Conservation (phyloP, 129 eudicot species). For the Tanacetum coccineum region DNA sequence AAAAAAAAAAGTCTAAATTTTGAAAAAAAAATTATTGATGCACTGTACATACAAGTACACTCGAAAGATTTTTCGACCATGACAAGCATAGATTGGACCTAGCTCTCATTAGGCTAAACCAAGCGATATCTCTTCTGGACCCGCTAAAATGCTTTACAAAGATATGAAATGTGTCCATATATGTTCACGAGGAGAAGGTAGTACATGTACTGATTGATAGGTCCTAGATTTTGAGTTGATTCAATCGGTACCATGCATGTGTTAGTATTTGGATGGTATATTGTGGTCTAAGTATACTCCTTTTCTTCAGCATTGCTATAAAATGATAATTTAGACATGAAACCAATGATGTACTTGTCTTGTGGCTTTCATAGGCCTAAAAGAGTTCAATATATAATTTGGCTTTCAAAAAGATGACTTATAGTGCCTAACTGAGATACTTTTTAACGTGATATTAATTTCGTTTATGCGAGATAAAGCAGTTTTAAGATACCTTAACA, state of each 20-base stretch:
- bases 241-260: too few relatives aligned
- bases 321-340: neutral
- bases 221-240: slow-evolving; percentile 3
- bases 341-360: neutral
- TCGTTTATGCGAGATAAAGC: neutral
- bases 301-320: too few relatives aligned
- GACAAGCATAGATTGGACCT: neutral
- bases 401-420: slow-evolving; percentile 4
- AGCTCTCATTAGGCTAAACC: neutral
- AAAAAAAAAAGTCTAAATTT: too few relatives aligned
- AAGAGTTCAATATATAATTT: slow-evolving; percentile 11
- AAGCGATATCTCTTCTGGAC: neutral
- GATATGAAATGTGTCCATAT: neutral
- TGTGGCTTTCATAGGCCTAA: slow-evolving; percentile 16
- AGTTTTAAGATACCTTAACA: neutral
- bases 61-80: slow-evolving; percentile 7
- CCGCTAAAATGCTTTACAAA: neutral
- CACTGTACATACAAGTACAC: neutral
- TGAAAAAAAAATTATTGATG: neutral
- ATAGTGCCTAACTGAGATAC: slow-evolving; percentile 15
- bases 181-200: slow-evolving; percentile 10
- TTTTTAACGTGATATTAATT: neutral
- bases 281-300: neutral
- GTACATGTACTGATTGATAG: slow-evolving; percentile 13
- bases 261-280: slow-evolving; percentile 1